phyloP scores from a whole-genome alignment of 495 filamentous ascomycete species.

The Aspergillus coremiiformis region DNA sequence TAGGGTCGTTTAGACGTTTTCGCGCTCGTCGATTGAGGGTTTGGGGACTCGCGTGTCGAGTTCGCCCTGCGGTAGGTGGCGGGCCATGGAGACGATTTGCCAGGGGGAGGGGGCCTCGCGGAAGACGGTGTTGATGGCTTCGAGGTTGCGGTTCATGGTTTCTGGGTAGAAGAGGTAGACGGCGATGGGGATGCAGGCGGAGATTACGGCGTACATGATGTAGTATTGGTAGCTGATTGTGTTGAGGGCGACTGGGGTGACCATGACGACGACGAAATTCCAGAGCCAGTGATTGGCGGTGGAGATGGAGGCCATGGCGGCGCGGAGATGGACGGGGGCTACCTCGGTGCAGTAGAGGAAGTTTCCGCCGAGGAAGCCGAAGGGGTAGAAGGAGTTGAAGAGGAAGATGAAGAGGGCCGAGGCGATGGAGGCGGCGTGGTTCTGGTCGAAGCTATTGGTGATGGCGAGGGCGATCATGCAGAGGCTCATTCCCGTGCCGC shows the following conservation, averaged over 20 bases:
- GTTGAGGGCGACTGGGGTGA: constrained; percentile 42
- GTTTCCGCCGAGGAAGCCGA: constrained; percentile 51
- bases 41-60: constrained; percentile 3
- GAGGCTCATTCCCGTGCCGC: constrained; percentile 40
- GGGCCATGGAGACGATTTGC: constrained; percentile 29
- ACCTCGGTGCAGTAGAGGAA: constrained; percentile 55
- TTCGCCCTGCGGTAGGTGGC: constrained; percentile 23
- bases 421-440: constrained; percentile 28
- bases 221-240: constrained; percentile 32
- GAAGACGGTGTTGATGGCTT: constrained; percentile 62
- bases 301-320: constrained; percentile 41
- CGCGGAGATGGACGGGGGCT: constrained; percentile 45
- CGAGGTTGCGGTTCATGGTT: constrained; percentile 57
- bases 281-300: constrained; percentile 41
- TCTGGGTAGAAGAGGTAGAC: constrained; percentile 64
- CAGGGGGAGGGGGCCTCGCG: constrained; percentile 39
- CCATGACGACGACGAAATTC: constrained; percentile 55
- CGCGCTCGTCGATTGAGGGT: constrained; percentile 8
- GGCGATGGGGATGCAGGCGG: constrained; percentile 29
- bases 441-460: constrained; percentile 30
- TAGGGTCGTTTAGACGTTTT: not conserved
- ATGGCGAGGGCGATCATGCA: constrained; percentile 44
- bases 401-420: constrained; percentile 51
- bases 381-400: constrained; percentile 54
- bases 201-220: constrained; percentile 33